phyloP scores from a whole-genome alignment of 805 yeast genomes.

The Kodamaea jinghongensis region DNA sequence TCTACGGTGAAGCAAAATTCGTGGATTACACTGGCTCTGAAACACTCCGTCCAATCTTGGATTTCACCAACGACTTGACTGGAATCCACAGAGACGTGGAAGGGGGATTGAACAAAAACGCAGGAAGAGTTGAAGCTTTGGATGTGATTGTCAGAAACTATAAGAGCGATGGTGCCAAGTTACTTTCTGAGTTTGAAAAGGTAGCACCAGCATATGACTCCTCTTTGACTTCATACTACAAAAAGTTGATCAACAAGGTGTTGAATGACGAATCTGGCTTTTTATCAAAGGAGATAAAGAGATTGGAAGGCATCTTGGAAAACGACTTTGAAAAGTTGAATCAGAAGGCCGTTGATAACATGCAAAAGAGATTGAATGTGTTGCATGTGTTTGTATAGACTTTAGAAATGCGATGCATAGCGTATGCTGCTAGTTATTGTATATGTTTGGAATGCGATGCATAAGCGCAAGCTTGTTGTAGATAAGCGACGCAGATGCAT shows the following conservation, averaged over 20 bases:
- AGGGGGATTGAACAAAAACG: slow-evolving; percentile 29
- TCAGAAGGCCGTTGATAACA: slow-evolving; percentile 46
- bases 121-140: slow-evolving; percentile 29
- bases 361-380: slow-evolving; percentile 52
- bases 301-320: slow-evolving; percentile 44
- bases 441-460: too few species aligned
- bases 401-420: neutral
- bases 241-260: slow-evolving; percentile 44
- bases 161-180: neutral
- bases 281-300: slow-evolving; percentile 42
- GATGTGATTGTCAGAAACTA: slow-evolving; percentile 14
- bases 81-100: slow-evolving; percentile 29
- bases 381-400: slow-evolving; percentile 22
- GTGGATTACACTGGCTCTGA: slow-evolving; percentile 24
- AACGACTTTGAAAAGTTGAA: slow-evolving; percentile 34
- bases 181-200: slow-evolving; percentile 4
- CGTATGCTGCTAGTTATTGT: too few species aligned
- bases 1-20: slow-evolving; percentile 23
- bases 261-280: slow-evolving; percentile 44
- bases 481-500: too few species aligned
- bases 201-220: neutral
- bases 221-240: slow-evolving; percentile 43
- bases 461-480: too few species aligned
- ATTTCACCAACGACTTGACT: slow-evolving; percentile 26
- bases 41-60: slow-evolving; percentile 19